phyloP scores from a whole-genome alignment of 2,329 filamentous ascomycete genomes.

The Aspergillus quadricinctus region DNA sequence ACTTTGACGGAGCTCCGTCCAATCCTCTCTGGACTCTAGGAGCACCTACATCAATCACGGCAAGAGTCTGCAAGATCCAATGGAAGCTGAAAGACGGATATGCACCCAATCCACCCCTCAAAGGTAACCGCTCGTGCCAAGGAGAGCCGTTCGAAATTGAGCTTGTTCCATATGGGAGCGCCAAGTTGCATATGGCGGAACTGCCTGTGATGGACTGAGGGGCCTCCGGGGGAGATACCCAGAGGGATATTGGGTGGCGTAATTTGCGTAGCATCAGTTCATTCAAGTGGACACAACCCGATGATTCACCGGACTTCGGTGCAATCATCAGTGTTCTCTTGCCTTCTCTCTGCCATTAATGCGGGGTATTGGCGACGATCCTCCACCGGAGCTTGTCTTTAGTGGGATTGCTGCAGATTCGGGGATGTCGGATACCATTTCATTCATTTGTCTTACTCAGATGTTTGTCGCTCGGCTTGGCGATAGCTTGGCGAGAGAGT shows the following conservation, averaged over 20 bases:
- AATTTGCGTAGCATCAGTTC: too few relatives aligned
- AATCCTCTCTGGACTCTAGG: conserved; percentile 27
- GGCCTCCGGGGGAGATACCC: too few relatives aligned
- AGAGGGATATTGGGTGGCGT: too few relatives aligned
- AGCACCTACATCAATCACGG: conserved; percentile 36
- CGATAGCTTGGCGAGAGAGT: too few relatives aligned
- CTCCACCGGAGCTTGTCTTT: not conserved
- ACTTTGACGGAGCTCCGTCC: conserved; percentile 9
- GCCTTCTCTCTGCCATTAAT: not conserved
- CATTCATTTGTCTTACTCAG: not conserved
- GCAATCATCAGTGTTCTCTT: too few relatives aligned
- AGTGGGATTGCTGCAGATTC: not conserved
- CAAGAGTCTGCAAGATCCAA: conserved; percentile 37
- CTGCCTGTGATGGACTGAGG: conserved; percentile 24
- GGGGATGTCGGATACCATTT: not conserved
- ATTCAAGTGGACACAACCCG: too few relatives aligned
- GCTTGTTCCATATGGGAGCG: conserved; percentile 45
- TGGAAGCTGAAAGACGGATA: conserved; percentile 34
- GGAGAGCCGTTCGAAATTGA: conserved; percentile 32
- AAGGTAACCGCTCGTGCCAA: conserved; percentile 30
- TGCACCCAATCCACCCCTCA: conserved; percentile 31
- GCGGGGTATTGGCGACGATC: not conserved
- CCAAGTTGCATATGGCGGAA: conserved; percentile 46
- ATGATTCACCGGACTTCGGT: too few relatives aligned
- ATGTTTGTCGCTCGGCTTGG: not conserved